Conservation (phyloP, 1,284 basidiomycete genomes). For the Pseudozyma hubeiensis region DNA sequence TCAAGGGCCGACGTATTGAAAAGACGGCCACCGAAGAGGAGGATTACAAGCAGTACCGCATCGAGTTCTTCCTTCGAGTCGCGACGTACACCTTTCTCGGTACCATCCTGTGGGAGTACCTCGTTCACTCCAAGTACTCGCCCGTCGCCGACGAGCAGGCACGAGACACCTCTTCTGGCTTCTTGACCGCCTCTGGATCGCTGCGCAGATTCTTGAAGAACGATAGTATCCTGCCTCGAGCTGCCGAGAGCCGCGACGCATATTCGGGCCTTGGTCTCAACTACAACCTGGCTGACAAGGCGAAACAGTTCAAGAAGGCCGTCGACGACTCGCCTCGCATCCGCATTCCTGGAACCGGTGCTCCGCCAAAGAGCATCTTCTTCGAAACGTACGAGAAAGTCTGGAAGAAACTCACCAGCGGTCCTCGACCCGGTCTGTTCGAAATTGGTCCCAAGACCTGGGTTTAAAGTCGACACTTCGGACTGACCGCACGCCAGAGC, state of each 20-base stretch:
- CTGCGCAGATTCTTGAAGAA: slow-evolving; percentile 43
- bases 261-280: slow-evolving; percentile 30
- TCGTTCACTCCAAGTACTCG: slow-evolving; percentile 44
- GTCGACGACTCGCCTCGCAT: slow-evolving; percentile 25
- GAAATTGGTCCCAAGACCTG: slow-evolving; percentile 40
- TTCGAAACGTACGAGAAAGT: slow-evolving; percentile 20
- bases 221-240: slow-evolving; percentile 33
- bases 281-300: slow-evolving; percentile 16
- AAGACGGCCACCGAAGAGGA: slow-evolving; percentile 34
- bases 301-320: slow-evolving; percentile 3
- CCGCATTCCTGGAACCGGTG: slow-evolving; percentile 13
- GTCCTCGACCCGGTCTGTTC: slow-evolving; percentile 25
- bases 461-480: background rate
- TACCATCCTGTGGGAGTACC: slow-evolving; percentile 45
- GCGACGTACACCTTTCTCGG: slow-evolving; percentile 28
- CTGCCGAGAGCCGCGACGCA: slow-evolving; percentile 10
- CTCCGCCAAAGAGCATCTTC: slow-evolving; percentile 34
- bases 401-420: slow-evolving; percentile 17
- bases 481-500: background rate
- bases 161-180: slow-evolving; percentile 22
- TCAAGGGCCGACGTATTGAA: slow-evolving; percentile 47
- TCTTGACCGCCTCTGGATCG: slow-evolving; percentile 27
- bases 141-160: slow-evolving; percentile 33
- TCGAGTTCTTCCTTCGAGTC: slow-evolving; percentile 34
- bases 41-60: slow-evolving; percentile 27